Base-by-base conservation (phyloP, 1,284 basidiomycete genomes). In the Thelephora terrestris region DNA sequence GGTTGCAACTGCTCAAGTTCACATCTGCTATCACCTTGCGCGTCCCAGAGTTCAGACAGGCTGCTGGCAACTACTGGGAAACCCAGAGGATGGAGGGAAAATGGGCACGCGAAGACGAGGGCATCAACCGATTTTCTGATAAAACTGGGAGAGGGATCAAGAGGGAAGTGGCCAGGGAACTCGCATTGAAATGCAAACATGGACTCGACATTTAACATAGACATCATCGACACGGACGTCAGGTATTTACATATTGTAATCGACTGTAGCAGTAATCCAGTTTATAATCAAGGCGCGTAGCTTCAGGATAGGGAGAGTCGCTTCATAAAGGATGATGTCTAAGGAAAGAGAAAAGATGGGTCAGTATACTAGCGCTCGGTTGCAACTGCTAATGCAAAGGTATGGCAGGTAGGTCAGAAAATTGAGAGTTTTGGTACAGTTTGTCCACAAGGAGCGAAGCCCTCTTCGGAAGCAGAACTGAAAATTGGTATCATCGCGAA, bases 1-100 rank as follows among this genome's bases (percentile, higher is more conserved):
- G 71, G 2, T 58, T 79, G 9, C 73, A 76, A 49, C 66, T 81
- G 35, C 62, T 79, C 47, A 76, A 75, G 53, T 75, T 76, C 53
- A 66, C 74, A 2, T 70, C 69, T 35, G 75, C 74, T 36, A 75
- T 78, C 4, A 61, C 75, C 23, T 69, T 78, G 66, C 75, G 83
- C 34, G 60, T 70, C 12, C 75, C 78, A 2, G 58, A 62, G 32
- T 64, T 79, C 14, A 71, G 75, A 14, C 64, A 63, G 10, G 69
- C 69, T 23, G 70, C 74, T 0, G 59, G 57, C 0, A 61, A 62
- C 40, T 84, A 77, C 70, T 86, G 82, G 83, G 62, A 64, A 2
- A 67, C 63, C 38, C 73, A 83, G 55, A 71, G 70, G 37, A 59
- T 58, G 14, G 71, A 78, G 47, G 81, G 82, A 0, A 61, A 63